Conservation (phyloP, 202 grass and related monocot species). For the Zizania palustris region DNA sequence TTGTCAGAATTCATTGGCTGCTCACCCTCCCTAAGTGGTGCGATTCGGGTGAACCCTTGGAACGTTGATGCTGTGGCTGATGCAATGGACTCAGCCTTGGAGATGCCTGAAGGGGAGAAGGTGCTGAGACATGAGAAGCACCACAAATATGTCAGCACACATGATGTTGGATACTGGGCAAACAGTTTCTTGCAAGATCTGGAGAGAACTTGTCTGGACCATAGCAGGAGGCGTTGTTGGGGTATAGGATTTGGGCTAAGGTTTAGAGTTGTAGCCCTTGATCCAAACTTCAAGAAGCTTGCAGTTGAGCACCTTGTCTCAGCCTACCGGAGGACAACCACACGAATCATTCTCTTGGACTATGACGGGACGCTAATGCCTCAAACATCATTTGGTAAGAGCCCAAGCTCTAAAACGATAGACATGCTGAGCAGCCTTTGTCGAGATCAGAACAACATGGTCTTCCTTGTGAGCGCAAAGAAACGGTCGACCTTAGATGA, state of each 20-base stretch:
- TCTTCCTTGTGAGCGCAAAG: slow-evolving; percentile 77
- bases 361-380: slow-evolving; percentile 93
- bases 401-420: slow-evolving; percentile 56
- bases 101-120: slow-evolving; percentile 75
- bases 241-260: slow-evolving; percentile 86
- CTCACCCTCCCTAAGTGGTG: slow-evolving; percentile 80
- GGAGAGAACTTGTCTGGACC: slow-evolving; percentile 70
- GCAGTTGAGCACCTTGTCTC: slow-evolving; percentile 74
- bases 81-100: slow-evolving; percentile 77
- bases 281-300: slow-evolving; percentile 89
- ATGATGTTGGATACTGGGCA: slow-evolving; percentile 87
- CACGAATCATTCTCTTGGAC: slow-evolving; percentile 69
- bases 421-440: slow-evolving; percentile 70
- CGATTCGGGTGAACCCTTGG: slow-evolving; percentile 85
- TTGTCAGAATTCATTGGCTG: slow-evolving; percentile 88
- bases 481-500: slow-evolving; percentile 53
- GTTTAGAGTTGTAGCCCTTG: slow-evolving; percentile 84
- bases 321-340: slow-evolving; percentile 62
- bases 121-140: slow-evolving; percentile 84
- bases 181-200: slow-evolving; percentile 91
- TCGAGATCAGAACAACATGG: slow-evolving; percentile 66
- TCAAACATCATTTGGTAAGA: slow-evolving; percentile 71
- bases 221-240: slow-evolving; percentile 77
- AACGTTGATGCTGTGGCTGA: slow-evolving; percentile 83
- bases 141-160: slow-evolving; percentile 80